Conservation (phyloP, 2,329 filamentous ascomycete genomes). For the Pestalotiopsis sp. region DNA sequence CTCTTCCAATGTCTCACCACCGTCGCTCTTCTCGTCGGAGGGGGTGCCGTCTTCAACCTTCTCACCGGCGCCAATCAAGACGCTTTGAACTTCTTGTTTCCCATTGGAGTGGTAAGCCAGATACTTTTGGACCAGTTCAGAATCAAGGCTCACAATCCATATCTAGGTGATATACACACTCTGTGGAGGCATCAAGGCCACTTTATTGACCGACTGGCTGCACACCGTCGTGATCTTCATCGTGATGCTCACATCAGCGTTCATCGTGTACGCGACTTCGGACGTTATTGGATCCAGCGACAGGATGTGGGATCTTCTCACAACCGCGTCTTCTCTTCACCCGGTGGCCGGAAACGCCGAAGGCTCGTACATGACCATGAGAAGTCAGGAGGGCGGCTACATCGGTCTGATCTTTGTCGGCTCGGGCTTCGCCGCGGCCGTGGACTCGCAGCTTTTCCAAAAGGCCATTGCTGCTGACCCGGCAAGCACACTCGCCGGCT, state of each 20-base stretch:
- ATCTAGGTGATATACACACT: constrained; percentile 65
- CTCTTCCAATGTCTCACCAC: constrained; percentile 85
- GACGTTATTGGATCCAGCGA: constrained; percentile 71
- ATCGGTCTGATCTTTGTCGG: constrained; percentile 73
- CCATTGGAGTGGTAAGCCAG: constrained; percentile 64
- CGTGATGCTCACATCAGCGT: constrained; percentile 82
- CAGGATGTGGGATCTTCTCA: constrained; percentile 75
- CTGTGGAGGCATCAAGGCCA: constrained; percentile 80
- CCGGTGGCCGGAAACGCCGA: constrained; percentile 77
- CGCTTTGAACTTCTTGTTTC: constrained; percentile 81
- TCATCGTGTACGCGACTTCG: constrained; percentile 77
- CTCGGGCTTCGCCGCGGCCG: constrained; percentile 13
- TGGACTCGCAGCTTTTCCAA: constrained; percentile 59
- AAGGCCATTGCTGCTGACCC: constrained; percentile 73
- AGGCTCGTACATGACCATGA: constrained; percentile 88
- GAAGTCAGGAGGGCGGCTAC: constrained; percentile 56
- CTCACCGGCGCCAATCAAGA: constrained; percentile 74
- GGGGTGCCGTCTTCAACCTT: constrained; percentile 70
- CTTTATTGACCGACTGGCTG: constrained; percentile 70
- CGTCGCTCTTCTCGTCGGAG: constrained; percentile 83
- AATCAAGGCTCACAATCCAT: too few species aligned
- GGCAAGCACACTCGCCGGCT: constrained; percentile 1
- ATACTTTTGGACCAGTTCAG: too few species aligned
- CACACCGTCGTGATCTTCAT: constrained; percentile 80
- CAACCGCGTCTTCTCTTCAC: constrained; percentile 65